Evolutionary conservation across 2,329 filamentous ascomycete genomes (phyloP).

Genomic region (Plenodomus biglobosus): DNA sequence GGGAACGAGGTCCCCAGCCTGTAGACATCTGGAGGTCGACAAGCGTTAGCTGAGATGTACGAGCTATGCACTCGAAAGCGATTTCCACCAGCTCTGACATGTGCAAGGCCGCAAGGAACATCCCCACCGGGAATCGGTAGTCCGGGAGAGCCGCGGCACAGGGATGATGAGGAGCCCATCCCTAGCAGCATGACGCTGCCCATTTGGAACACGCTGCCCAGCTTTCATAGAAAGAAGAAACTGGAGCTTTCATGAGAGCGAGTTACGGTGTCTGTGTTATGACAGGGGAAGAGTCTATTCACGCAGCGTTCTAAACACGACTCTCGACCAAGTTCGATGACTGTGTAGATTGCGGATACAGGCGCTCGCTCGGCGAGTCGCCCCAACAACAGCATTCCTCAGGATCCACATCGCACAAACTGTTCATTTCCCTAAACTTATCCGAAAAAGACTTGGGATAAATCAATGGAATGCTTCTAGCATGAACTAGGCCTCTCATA

Average conservation of each 20-base stretch:
- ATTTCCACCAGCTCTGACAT: too few relatives aligned
- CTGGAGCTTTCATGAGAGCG: neutral
- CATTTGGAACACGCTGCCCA: neutral
- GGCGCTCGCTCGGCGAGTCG: too few relatives aligned
- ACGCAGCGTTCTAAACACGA: neutral
- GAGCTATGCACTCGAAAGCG: too few relatives aligned
- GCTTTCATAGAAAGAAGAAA: neutral
- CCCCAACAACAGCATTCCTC: conserved; percentile 21
- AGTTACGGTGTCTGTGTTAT: neutral
- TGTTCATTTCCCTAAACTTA: conserved; percentile 10
- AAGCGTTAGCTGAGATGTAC: too few relatives aligned
- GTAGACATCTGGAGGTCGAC: too few relatives aligned
- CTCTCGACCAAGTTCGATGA: neutral
- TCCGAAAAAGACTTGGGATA: conserved; percentile 2
- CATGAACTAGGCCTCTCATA: conserved; percentile 14
- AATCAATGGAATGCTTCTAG: conserved; percentile 20
- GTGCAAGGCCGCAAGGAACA: too few relatives aligned
- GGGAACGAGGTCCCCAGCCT: too few relatives aligned
- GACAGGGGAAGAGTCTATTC: neutral
- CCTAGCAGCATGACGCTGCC: neutral
- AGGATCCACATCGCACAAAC: conserved; percentile 15
- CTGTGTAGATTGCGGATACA: too few relatives aligned
- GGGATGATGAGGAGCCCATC: neutral
- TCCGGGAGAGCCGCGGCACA: neutral
- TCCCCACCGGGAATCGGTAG: neutral